Conservation (phyloP, 805 yeast species). For the Ogataea thermomethanolica region DNA sequence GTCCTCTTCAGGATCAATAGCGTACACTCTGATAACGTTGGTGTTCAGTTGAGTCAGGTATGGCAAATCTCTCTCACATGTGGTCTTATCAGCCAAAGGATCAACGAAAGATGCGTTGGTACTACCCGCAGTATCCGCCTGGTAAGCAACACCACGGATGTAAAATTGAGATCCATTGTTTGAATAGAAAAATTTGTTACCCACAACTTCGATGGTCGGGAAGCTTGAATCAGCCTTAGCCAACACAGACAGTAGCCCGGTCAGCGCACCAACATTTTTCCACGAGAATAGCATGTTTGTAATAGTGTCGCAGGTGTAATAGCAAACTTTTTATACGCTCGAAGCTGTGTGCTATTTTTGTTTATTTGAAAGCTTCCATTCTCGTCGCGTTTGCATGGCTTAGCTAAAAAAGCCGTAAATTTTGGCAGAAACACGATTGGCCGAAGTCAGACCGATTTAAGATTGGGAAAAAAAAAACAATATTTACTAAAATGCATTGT, state of each 20-base stretch:
- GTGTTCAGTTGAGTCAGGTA: slow-evolving; percentile 59
- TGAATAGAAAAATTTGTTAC: slow-evolving; percentile 73
- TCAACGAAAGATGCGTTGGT: slow-evolving; percentile 53
- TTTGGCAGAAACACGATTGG: slow-evolving; percentile 7
- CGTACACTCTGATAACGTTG: slow-evolving; percentile 74
- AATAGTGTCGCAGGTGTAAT: not conserved
- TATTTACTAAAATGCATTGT: not conserved
- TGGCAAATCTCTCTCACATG: slow-evolving; percentile 74
- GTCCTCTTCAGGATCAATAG: slow-evolving; percentile 59
- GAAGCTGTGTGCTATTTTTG: slow-evolving; percentile 4
- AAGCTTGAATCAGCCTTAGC: slow-evolving; percentile 38
- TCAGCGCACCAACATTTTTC: slow-evolving; percentile 28
- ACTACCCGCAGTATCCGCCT: slow-evolving; percentile 56
- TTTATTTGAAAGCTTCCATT: slow-evolving; percentile 1
- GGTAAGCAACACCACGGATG: slow-evolving; percentile 78
- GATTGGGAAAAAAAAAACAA: not conserved
- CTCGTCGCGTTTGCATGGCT: not conserved
- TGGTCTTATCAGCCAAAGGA: slow-evolving; percentile 60
- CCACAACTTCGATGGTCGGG: slow-evolving; percentile 68
- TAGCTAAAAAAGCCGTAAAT: not conserved
- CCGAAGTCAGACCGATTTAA: not conserved
- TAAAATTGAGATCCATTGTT: slow-evolving; percentile 78
- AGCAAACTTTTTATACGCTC: too few relatives aligned
- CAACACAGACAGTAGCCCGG: slow-evolving; percentile 19
- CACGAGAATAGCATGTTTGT: slow-evolving; percentile 32